These are phyloP conservation scores for Alternaria burnsii DNA, from an alignment of 2,329 filamentous ascomycete species.

Conservation along the genomic window DNA sequence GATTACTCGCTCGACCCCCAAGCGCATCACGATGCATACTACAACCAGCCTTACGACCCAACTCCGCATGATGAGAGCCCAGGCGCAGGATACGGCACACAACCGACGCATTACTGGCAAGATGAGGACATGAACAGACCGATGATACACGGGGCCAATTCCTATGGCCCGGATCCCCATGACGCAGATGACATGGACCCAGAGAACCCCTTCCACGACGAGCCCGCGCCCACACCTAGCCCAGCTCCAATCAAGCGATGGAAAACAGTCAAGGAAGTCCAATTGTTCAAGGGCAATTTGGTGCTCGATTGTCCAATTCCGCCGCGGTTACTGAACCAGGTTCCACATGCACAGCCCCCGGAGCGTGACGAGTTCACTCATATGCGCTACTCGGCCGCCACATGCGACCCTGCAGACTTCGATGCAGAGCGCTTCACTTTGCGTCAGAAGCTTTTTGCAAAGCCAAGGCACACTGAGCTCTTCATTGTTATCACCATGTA, in stretches of 20 bases:
- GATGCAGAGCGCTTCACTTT: slow-evolving; percentile 89
- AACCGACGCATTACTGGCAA: slow-evolving; percentile 65
- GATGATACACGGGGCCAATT: slow-evolving; percentile 72
- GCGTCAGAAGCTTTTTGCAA: slow-evolving; percentile 89
- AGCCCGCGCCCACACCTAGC: slow-evolving; percentile 59
- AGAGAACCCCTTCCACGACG: slow-evolving; percentile 50
- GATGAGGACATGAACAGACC: slow-evolving; percentile 77
- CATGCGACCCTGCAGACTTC: slow-evolving; percentile 90
- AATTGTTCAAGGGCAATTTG: slow-evolving; percentile 94
- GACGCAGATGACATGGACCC: slow-evolving; percentile 55
- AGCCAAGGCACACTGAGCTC: slow-evolving; percentile 89
- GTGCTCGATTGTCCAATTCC: slow-evolving; percentile 97
- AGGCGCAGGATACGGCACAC: slow-evolving; percentile 59
- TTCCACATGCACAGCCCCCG: slow-evolving; percentile 78
- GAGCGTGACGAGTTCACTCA: slow-evolving; percentile 88
- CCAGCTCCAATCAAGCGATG: slow-evolving; percentile 79
- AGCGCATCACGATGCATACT: slow-evolving; percentile 87
- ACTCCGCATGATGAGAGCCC: slow-evolving; percentile 67
- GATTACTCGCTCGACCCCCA: slow-evolving; percentile 84
- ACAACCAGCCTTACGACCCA: slow-evolving; percentile 82
- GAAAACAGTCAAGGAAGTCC: slow-evolving; percentile 99
- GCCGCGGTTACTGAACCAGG: slow-evolving; percentile 83
- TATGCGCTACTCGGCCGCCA: slow-evolving; percentile 93
- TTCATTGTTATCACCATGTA: slow-evolving; percentile 99
- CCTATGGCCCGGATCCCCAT: slow-evolving; percentile 69